A percentile compares a stretch with the other conserved stretches of the same genome.
phyloP scores from a whole-genome alignment of 2,329 filamentous ascomycete species.

The Nemania sp. region DNA sequence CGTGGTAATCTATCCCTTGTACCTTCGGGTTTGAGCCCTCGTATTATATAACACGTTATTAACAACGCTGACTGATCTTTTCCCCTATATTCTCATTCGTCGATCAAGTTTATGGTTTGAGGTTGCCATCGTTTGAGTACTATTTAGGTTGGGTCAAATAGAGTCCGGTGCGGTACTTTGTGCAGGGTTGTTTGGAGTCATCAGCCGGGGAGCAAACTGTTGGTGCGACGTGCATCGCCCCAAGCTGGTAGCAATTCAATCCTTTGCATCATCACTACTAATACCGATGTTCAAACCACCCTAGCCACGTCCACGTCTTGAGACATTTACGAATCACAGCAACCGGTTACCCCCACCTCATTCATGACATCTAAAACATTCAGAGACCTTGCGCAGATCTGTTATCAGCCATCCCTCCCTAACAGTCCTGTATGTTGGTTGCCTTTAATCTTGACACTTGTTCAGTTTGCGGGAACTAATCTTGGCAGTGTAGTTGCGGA shows the following conservation, averaged over 20 bases:
- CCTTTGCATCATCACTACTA: slow-evolving; percentile 7
- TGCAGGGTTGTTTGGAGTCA: slow-evolving; percentile 19
- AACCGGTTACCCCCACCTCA: slow-evolving; percentile 12
- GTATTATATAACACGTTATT: too few relatives aligned
- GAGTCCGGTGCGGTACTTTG: slow-evolving; percentile 14
- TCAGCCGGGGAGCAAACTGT: slow-evolving; percentile 19
- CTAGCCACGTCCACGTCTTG: slow-evolving; percentile 18
- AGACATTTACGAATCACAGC: slow-evolving; percentile 20
- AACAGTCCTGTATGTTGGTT: slow-evolving; percentile 1
- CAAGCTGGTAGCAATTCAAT: slow-evolving; percentile 22
- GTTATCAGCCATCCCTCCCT: slow-evolving; percentile 8
- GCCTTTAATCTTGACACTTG: background rate
- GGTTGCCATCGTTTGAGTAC: too few relatives aligned
- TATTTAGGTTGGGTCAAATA: background rate
- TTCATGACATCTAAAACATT: background rate
- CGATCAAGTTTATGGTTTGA: too few relatives aligned
- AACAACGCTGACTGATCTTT: too few relatives aligned
- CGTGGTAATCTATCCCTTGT: background rate
- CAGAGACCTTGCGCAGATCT: slow-evolving; percentile 21
- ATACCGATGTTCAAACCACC: slow-evolving; percentile 10
- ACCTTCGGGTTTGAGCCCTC: too few relatives aligned
- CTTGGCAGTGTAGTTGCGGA: too few relatives aligned
- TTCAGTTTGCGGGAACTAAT: background rate
- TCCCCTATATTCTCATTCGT: too few relatives aligned
- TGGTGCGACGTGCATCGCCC: slow-evolving; percentile 23